Evolutionary conservation across 257 asterid genomes (phyloP), one percentile per base, ranked within the genome.

Genomic region (Gentiana macrophylla): DNA sequence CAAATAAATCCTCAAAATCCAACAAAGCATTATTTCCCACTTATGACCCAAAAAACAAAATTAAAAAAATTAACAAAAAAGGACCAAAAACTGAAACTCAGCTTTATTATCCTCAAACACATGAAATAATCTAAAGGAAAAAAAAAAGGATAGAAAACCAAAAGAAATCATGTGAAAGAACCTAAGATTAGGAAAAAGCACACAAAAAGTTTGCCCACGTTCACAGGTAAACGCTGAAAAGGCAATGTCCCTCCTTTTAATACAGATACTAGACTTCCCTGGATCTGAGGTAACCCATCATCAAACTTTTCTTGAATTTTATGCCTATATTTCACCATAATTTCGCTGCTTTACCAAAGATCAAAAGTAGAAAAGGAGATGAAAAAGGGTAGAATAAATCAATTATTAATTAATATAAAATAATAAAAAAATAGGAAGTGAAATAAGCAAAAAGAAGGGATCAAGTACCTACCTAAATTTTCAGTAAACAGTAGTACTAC

Each of bases 261-360:
- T 75, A 62, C 53, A 65, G 62, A 73, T 75, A 45, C 58, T 71
- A 15, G 41, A 74, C 79, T 84, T 65, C 84, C 96, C 85, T 74
- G 91, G 95, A 90, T 87, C 96, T 80, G 86, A 86, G 91, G 96
- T 83, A 82, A 82, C 52, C 77, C 72, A 76, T 66, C 24, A 86
- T 75, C 78, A 80, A 74, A 75, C 86, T 74, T 78, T 67, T 68
- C 61, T 72, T 69, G 71, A 68, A 73, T 68, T 62, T 49, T 35
- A 45, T 44, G 77, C 72, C 77, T 50, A 60, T 44, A 59, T 69
- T 68, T 67, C 59, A 64, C 50, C 49, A 51, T 66, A 41, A 7
- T 57, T 44, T 53, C 81, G 33, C 73, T 76, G 69, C 74, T 63
- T 72, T 68, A 78, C 84, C 68, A 56, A 43, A 63, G 65, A 64